Percentiles rank a stretch among this genome's conserved stretches.
phyloP scores from a whole-genome alignment of 495 filamentous ascomycete genomes.

The Apiosordaria backusii region DNA sequence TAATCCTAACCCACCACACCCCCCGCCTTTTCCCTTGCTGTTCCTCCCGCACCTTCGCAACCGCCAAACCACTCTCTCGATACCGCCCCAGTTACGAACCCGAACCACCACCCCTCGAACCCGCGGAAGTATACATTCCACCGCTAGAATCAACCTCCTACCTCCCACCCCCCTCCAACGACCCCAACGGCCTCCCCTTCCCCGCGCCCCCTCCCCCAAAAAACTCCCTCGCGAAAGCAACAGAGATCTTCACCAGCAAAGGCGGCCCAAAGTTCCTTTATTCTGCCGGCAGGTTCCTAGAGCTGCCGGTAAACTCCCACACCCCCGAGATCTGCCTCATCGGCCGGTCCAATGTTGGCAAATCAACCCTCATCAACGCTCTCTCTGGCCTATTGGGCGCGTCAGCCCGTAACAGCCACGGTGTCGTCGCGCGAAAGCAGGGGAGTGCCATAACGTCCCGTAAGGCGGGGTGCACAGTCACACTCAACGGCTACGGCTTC shows the following conservation, averaged over 20 bases:
- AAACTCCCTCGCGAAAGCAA: constrained; percentile 38
- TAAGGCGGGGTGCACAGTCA: constrained; percentile 71
- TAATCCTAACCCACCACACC: constrained; percentile 12
- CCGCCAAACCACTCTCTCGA: background rate
- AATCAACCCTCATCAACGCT: constrained; percentile 83
- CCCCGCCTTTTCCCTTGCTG: no score
- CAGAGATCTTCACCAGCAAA: constrained; percentile 55
- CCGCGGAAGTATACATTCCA: background rate
- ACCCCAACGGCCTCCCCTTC: constrained; percentile 27
- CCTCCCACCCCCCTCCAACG: constrained; percentile 34
- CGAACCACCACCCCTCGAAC: background rate
- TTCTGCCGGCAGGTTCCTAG: constrained; percentile 66
- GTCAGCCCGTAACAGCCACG: constrained; percentile 24
- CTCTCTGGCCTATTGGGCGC: constrained; percentile 53
- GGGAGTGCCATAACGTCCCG: constrained; percentile 60
- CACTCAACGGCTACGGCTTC: constrained; percentile 84
- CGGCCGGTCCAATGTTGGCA: constrained; percentile 89
- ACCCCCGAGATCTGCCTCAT: constrained; percentile 58
- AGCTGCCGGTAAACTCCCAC: constrained; percentile 51
- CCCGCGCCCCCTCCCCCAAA: constrained; percentile 14
- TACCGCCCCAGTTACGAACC: background rate
- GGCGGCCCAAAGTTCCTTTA: constrained; percentile 64
- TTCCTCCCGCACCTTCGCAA: background rate
- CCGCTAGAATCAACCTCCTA: constrained; percentile 22
- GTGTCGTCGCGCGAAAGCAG: constrained; percentile 17